Evolutionary conservation across 2,329 filamentous ascomycete genomes (phyloP).

Genomic region (Neonectria coccinea): DNA sequence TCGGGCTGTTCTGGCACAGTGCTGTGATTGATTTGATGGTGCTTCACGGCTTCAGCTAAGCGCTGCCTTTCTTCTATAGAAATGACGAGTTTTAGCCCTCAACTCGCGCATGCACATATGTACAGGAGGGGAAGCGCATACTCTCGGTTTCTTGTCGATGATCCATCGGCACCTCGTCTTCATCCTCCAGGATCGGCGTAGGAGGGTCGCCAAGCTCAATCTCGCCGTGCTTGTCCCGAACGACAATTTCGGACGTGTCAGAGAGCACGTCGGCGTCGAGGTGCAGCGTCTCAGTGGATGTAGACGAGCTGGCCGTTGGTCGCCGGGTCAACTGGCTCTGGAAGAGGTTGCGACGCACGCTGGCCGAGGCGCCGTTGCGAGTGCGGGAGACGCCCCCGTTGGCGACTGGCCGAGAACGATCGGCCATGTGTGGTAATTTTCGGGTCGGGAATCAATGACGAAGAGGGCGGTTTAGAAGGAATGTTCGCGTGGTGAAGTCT

Average conservation of each 20-base stretch:
- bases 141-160: constrained; percentile 69
- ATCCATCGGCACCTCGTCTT: constrained; percentile 67
- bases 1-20: constrained; percentile 71
- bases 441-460: not conserved
- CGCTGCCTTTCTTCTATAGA: constrained; percentile 68
- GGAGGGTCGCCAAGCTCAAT: constrained; percentile 70
- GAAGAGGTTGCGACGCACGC: constrained; percentile 64
- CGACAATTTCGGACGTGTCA: constrained; percentile 68
- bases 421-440: constrained; percentile 35
- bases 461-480: constrained; percentile 12
- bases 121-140: constrained; percentile 46
- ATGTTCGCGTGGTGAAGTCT: constrained; percentile 18
- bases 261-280: constrained; percentile 61
- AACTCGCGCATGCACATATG: not conserved
- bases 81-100: constrained; percentile 13
- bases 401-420: constrained; percentile 39
- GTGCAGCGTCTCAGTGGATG: constrained; percentile 60
- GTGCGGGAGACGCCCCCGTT: constrained; percentile 35
- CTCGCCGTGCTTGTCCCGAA: constrained; percentile 72
- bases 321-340: constrained; percentile 69
- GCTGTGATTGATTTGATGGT: constrained; percentile 68
- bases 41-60: constrained; percentile 70
- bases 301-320: constrained; percentile 58
- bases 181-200: constrained; percentile 64
- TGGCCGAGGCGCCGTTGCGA: constrained; percentile 29